A percentile compares a stretch with the other conserved stretches of the same genome.
Conservation (phyloP, 208 protist species). For the Acanthamoeba triangularis region DNA sequence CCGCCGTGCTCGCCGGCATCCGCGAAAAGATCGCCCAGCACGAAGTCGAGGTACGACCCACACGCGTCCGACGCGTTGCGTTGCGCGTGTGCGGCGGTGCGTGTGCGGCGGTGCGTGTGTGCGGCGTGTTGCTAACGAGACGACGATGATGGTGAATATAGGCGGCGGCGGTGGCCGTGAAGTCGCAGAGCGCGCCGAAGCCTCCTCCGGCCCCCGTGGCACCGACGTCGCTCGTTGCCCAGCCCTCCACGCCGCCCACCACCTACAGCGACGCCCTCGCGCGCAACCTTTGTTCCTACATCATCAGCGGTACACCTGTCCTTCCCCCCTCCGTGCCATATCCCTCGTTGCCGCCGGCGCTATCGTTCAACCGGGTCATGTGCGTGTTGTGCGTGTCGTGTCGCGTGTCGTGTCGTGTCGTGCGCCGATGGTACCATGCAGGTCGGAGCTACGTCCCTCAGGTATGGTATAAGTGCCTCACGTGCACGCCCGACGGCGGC, state of each 20-base stretch:
- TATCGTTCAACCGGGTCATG: neutral
- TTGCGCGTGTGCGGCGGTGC: no score
- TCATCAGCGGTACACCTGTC: conserved; percentile 8
- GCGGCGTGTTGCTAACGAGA: no score
- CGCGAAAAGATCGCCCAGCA: neutral
- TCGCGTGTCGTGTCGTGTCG: no score
- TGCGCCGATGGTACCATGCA: neutral
- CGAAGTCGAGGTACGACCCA: neutral
- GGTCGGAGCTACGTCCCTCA: neutral
- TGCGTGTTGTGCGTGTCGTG: neutral
- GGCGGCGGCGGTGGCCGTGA: no score
- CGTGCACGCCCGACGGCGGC: neutral
- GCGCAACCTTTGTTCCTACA: conserved; percentile 18
- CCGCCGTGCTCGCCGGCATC: conserved; percentile 17
- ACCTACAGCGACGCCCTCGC: neutral
- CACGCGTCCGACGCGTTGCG: no score
- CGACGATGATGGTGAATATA: no score
- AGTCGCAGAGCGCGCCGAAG: neutral
- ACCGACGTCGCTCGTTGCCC: neutral
- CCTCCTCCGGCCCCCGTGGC: neutral
- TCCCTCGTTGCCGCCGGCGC: no score
- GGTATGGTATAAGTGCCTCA: neutral
- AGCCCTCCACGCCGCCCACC: neutral
- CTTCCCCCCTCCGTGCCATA: no score
- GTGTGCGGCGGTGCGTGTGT: no score